Conservation (phyloP, 2,329 filamentous ascomycete species). For the Cryphonectria radicalis region DNA sequence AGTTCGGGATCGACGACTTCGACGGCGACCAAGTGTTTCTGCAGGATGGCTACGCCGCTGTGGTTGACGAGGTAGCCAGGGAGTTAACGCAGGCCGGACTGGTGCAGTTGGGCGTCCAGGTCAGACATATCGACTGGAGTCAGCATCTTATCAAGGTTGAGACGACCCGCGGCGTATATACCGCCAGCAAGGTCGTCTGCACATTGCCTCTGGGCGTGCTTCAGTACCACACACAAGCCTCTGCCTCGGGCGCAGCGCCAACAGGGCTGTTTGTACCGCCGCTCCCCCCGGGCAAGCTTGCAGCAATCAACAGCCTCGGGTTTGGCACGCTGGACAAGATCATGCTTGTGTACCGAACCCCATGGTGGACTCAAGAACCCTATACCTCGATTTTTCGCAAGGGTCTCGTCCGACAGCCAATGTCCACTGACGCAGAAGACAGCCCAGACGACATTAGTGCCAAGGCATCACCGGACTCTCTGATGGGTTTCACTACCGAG, state of each 20-base stretch:
- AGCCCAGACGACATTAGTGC: not conserved
- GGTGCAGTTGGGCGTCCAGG: constrained; percentile 9
- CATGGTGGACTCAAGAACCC: constrained; percentile 21
- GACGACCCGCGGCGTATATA: constrained; percentile 14
- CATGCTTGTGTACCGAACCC: constrained; percentile 17
- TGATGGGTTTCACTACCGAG: constrained; percentile 20
- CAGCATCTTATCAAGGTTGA: constrained; percentile 8
- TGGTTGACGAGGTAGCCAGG: constrained; percentile 18
- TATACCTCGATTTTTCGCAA: constrained; percentile 11
- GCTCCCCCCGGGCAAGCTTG: constrained; percentile 7
- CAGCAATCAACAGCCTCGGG: constrained; percentile 16
- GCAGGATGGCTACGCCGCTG: constrained; percentile 17
- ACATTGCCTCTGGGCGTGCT: constrained; percentile 20
- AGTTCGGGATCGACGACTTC: constrained; percentile 22
- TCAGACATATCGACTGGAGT: constrained; percentile 15
- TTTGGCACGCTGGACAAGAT: constrained; percentile 23
- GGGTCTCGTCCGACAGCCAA: constrained; percentile 10
- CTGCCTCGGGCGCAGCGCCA: not conserved
- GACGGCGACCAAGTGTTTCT: constrained; percentile 24
- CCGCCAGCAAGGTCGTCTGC: constrained; percentile 17
- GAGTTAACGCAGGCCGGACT: constrained; percentile 12
- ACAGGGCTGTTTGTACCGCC: constrained; percentile 12
- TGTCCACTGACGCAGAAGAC: not conserved
- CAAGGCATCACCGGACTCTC: constrained; percentile 5
- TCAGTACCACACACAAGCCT: constrained; percentile 7